Percentiles rank a stretch among this genome's conserved stretches.
Conservation (phyloP, 2,329 filamentous ascomycete genomes). For the Exophiala oligosperma region DNA sequence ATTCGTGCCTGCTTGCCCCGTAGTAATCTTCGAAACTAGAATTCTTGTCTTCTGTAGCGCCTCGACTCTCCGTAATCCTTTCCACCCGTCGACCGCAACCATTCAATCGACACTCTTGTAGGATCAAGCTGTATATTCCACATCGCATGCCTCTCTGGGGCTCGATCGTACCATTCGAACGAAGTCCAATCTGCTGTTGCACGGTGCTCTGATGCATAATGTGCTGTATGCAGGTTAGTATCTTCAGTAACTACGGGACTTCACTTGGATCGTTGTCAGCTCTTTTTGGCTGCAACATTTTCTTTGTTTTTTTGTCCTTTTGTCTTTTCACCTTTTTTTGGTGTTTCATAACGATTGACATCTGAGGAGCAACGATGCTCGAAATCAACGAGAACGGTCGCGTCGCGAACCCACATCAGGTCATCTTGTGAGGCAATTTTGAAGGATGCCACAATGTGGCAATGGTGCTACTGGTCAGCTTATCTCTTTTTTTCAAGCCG, state of each 20-base stretch:
- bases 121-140: too few species aligned
- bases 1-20: background rate
- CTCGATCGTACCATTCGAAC: conserved; percentile 2
- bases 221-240: conserved; percentile 23
- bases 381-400: background rate
- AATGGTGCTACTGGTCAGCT: conserved; percentile 7
- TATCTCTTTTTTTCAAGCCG: conserved; percentile 13
- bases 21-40: background rate
- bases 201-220: conserved; percentile 27
- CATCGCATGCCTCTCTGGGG: background rate
- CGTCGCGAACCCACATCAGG: background rate
- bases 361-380: conserved; percentile 4
- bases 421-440: background rate
- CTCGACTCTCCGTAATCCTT: background rate
- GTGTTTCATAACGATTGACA: conserved; percentile 13
- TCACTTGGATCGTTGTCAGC: conserved; percentile 15
- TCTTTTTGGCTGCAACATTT: conserved; percentile 5
- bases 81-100: background rate
- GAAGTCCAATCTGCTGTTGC: conserved; percentile 12
- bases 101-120: background rate
- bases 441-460: background rate
- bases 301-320: conserved; percentile 18
- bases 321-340: conserved; percentile 26
- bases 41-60: too few species aligned
- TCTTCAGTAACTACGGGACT: conserved; percentile 15